A percentile compares a stretch with the other conserved stretches of the same genome.
These are phyloP conservation scores for Citrus hindsii DNA, from an alignment of 345 rosid species.

Conservation along the genomic window DNA sequence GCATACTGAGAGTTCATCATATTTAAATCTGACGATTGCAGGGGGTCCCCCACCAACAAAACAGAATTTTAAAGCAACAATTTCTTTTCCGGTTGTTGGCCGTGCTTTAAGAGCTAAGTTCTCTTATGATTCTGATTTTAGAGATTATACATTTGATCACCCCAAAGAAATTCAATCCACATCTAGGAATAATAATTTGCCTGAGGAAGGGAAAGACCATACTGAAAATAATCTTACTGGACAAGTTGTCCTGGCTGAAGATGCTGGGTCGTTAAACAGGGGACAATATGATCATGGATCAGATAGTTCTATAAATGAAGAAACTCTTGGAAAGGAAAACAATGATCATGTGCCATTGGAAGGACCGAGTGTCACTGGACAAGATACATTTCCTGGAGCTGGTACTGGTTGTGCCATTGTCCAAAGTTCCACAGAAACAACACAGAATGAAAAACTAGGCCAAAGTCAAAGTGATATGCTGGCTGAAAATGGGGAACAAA, in stretches of 20 bases:
- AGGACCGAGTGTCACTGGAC: conserved; percentile 10
- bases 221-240: conserved; percentile 14
- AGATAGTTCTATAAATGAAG: conserved; percentile 17
- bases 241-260: conserved; percentile 29
- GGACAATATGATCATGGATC: conserved; percentile 17
- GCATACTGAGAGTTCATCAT: conserved; percentile 29
- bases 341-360: conserved; percentile 8
- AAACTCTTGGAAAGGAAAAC: conserved; percentile 12
- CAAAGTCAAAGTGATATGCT: conserved; percentile 17
- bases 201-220: conserved; percentile 4
- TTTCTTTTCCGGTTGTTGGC: conserved; percentile 77
- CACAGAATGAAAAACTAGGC: conserved; percentile 11
- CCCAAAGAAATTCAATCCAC: conserved; percentile 27
- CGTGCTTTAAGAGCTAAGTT: conserved; percentile 69
- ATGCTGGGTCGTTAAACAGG: conserved; percentile 11
- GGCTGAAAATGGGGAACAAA: conserved; percentile 17
- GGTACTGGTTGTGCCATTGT: conserved; percentile 6
- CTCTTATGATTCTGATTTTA: conserved; percentile 51
- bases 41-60: conserved; percentile 90
- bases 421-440: conserved; percentile 11
- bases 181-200: conserved; percentile 20
- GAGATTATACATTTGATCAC: conserved; percentile 32
- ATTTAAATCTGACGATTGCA: conserved; percentile 71
- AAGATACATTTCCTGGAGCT: conserved; percentile 16
- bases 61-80: conserved; percentile 86